Conservation (phyloP, 148 eudicot species). For the Limonium bicolor region DNA sequence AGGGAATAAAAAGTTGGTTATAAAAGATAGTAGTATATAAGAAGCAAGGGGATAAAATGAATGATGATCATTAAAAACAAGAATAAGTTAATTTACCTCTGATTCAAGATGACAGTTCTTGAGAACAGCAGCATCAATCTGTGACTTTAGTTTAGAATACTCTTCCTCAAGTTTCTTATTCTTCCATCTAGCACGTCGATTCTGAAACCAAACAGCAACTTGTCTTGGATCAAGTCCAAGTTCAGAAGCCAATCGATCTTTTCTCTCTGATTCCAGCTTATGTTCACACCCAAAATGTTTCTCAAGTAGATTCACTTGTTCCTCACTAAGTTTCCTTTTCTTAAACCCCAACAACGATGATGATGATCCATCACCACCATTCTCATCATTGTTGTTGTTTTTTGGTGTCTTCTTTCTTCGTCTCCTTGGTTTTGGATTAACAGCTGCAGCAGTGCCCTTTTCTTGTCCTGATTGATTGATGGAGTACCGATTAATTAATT, state of each 20-base stretch:
- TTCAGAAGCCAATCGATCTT: slow-evolving; percentile 64
- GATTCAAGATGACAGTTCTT: slow-evolving; percentile 69
- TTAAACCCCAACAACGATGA: no score
- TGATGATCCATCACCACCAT: slow-evolving; percentile 5
- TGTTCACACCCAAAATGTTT: slow-evolving; percentile 57
- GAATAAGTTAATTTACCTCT: slow-evolving; percentile 59
- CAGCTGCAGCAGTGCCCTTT: no score
- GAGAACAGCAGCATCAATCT: slow-evolving; percentile 30
- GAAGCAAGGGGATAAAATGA: no score
- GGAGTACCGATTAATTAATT: no score
- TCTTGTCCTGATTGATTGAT: no score
- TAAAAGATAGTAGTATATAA: no score
- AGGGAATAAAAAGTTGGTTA: no score
- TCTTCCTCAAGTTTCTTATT: slow-evolving; percentile 73
- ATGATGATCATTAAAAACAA: no score
- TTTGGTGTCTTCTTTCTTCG: slow-evolving; percentile 27
- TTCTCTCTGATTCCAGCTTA: slow-evolving; percentile 74
- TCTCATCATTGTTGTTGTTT: slow-evolving; percentile 6
- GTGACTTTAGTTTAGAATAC: slow-evolving; percentile 39
- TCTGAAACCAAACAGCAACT: slow-evolving; percentile 97
- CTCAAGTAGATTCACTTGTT: slow-evolving; percentile 52
- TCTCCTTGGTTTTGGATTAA: background rate
- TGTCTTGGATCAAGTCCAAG: slow-evolving; percentile 78
- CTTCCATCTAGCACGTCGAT: slow-evolving; percentile 89
- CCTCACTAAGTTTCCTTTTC: slow-evolving; percentile 60